Evolutionary conservation across 2,329 filamentous ascomycete species (phyloP), one percentile per base, ranked within the genome.

Genomic region (Hirsutella minnesotensis): DNA sequence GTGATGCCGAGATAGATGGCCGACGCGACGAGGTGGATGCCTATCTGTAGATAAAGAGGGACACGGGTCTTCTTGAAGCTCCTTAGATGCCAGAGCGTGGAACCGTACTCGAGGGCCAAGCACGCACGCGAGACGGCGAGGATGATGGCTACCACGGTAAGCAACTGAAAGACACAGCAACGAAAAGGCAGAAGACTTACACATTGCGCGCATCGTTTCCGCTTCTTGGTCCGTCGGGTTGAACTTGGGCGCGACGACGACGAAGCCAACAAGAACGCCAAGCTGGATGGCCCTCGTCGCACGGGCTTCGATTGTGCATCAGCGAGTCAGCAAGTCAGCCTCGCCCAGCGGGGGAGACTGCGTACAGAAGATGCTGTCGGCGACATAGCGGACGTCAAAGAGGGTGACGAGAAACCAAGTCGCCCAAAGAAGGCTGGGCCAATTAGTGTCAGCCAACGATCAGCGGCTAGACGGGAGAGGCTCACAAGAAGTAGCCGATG

Each of bases 91-190:
- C 61, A 65, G 1, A 66, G 49, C 21, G 69, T 65, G 43, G 69
- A 62, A 5, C 56, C 62, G 50, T 80, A 80, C 50, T 80, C 75
- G 9, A 73, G 47, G 8, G 67, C 63, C 12, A 80, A 59, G 10
- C 70, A 58, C n/a, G 75, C 51, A 9, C 76, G 67, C 21, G 73
- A 78, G 5, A 68, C 60, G 44, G 68, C 67, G 12, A 80, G 61
- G 33, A 71, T 69, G 22, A 70, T 43, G 9, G 65, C 63, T 61
- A n/a, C n/a, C n/a, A n/a, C n/a, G n/a, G n/a, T n/a, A n/a, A n/a
- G n/a, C n/a, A n/a, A n/a, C n/a, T n/a, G n/a, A n/a, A 33, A 16
- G 5, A 33, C n/a, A 13, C 31, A 33, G 15, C n/a, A 5, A 5
- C 15, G 5, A 16, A 8, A 5, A 13, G n/a, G 5, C 10, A 33